These are phyloP conservation scores for Cyclaneusma minus DNA, from an alignment of 2,329 filamentous ascomycete species.

Conservation along the genomic window DNA sequence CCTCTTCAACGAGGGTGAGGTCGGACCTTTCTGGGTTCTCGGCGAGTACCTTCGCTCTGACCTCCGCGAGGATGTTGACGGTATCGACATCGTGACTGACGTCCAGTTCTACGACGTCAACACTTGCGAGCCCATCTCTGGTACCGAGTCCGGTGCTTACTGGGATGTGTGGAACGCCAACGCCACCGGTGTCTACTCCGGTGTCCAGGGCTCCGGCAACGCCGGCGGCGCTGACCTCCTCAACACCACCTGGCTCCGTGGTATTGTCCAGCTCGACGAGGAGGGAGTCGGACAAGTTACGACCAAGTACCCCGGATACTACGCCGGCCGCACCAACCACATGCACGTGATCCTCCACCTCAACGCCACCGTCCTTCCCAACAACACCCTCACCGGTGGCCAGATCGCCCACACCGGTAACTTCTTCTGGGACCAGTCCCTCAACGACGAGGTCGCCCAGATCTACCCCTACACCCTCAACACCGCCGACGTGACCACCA, in stretches of 20 bases:
- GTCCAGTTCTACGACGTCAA: no score
- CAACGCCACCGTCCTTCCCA: conserved; percentile 20
- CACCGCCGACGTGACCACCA: conserved; percentile 28
- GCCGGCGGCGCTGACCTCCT: conserved; percentile 22
- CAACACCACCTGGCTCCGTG: conserved; percentile 25
- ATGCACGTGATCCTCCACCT: conserved; percentile 32
- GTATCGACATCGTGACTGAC: conserved; percentile 23
- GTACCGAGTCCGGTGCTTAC: no score
- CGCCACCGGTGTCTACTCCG: conserved; percentile 6
- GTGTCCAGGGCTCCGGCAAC: conserved; percentile 3
- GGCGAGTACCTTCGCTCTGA: conserved; percentile 23
- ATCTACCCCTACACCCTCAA: conserved; percentile 30
- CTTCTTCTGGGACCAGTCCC: conserved; percentile 45
- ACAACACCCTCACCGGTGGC: conserved; percentile 32
- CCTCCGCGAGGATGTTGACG: conserved; percentile 21
- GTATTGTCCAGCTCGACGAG: conserved; percentile 23
- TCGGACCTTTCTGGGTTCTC: conserved; percentile 22
- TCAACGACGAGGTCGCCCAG: conserved; percentile 33
- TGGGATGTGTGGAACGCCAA: no score
- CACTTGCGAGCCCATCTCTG: no score
- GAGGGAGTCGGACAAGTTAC: conserved; percentile 27
- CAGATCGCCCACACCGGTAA: conserved; percentile 47
- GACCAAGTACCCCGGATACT: conserved; percentile 29
- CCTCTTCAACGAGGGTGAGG: conserved; percentile 18
- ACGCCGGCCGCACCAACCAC: conserved; percentile 27